Evolutionary conservation across 192 early-diverging fungal species (phyloP), one percentile per base, ranked within the genome.

Genomic region (Coemansia sp.): DNA sequence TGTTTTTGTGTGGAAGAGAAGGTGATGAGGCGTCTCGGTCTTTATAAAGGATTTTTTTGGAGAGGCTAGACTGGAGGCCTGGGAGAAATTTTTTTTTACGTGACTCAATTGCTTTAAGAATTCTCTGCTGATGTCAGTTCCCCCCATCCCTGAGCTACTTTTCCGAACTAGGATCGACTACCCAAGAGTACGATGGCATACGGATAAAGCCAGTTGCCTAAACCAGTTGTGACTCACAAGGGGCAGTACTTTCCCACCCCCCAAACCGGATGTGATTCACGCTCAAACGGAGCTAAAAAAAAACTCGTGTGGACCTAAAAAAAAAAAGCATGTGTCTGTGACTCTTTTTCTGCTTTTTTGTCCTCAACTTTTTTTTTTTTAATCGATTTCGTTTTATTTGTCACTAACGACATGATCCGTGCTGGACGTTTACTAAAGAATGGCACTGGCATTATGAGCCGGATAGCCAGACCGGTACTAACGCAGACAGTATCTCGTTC

Each of bases 341-440:
- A 59, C 61, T 63, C 62, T 20, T 40, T 38, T 39, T 55, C 64
- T 36, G 34, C 32, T 38, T 36, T 1, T 24, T 24, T 24, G 1
- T 24, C 4, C 55, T 39, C 22, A 27, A 29, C 48, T 31, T 65
- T 7, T 67, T 55, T 42, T 24, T 70, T 36, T 66, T 69, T 62
- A 38, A 38, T 72, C 55, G 36, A 67, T 53, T 67, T 66, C 48
- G 55, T 34, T 50, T 24, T 24, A 24, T 24, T 24, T 24, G 38
- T 51, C 19, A 15, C 24, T 32, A 7, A 44, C 40, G 20, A 48
- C 12, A 81, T 81, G 79, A 63, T 81, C 50, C 70, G 79, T 44
- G 79, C 71, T 22, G 72, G 74, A 45, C 79, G 70, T 40, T 58
- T 76, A 60, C 62, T 76, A 59, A 76, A 76, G 65, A 55, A 75